Evolutionary conservation across 768 basidiomycete genomes (phyloP).

Genomic region (Pleurotus ostreatus): DNA sequence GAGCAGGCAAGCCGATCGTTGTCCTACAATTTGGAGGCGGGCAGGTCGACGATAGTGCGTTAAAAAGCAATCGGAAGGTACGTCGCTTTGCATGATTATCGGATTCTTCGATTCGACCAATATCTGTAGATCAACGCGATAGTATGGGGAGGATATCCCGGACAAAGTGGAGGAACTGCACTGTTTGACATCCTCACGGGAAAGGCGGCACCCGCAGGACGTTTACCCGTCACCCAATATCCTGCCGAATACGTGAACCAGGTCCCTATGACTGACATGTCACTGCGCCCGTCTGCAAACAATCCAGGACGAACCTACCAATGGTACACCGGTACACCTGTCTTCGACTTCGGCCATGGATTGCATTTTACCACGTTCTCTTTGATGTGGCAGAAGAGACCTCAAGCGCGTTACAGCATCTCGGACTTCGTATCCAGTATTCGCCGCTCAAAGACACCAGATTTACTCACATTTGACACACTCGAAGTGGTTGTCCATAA

Average conservation of each 20-base stretch:
- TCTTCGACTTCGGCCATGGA: conserved; percentile 51
- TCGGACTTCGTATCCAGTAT: conserved; percentile 29
- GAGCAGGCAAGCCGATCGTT: conserved; percentile 46
- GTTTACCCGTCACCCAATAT: conserved; percentile 52
- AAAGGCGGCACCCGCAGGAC: conserved; percentile 49
- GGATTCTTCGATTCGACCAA: neutral
- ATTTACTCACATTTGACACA: conserved; percentile 44
- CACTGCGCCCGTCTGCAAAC: conserved; percentile 39
- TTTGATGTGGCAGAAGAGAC: conserved; percentile 32
- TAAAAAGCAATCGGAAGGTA: conserved; percentile 34
- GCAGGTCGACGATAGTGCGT: conserved; percentile 44
- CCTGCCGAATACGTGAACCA: conserved; percentile 42
- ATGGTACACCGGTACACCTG: conserved; percentile 50
- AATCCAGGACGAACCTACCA: conserved; percentile 57
- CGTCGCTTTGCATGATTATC: neutral
- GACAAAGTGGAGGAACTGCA: conserved; percentile 52
- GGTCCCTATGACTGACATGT: conserved; percentile 58
- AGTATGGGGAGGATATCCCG: conserved; percentile 56
- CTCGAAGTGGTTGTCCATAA: conserved; percentile 47
- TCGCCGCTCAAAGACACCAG: conserved; percentile 21
- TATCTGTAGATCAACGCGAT: conserved; percentile 44
- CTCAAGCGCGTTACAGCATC: conserved; percentile 35
- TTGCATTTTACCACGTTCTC: conserved; percentile 51
- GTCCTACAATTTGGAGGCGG: conserved; percentile 56
- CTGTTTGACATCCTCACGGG: conserved; percentile 49